Evolutionary conservation across 495 filamentous ascomycete species (phyloP).

Genomic region (Tetracladium marchalianum): DNA sequence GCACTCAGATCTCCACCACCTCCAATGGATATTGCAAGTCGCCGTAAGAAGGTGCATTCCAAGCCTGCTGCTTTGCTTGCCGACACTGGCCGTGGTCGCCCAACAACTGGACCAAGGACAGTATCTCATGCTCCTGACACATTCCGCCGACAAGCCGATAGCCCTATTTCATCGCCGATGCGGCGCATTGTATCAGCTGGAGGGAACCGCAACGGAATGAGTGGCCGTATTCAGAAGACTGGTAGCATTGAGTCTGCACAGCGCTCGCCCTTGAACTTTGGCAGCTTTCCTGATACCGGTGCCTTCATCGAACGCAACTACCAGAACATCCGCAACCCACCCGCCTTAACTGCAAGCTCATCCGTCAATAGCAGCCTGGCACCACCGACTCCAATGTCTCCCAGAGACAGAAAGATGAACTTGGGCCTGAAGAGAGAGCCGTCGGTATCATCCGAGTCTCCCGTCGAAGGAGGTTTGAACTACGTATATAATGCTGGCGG

Average conservation of each 20-base stretch:
- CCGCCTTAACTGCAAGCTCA: slow-evolving; percentile 8
- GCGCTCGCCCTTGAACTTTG: slow-evolving; percentile 18
- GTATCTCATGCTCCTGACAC: slow-evolving; percentile 16
- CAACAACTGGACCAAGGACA: slow-evolving; percentile 17
- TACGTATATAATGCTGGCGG: slow-evolving; percentile 15
- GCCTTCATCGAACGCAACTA: slow-evolving; percentile 17
- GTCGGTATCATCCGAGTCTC: slow-evolving; percentile 15
- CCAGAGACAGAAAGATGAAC: slow-evolving; percentile 17
- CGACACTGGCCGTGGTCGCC: slow-evolving; percentile 11
- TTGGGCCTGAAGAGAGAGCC: slow-evolving; percentile 9
- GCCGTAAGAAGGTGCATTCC: slow-evolving; percentile 16
- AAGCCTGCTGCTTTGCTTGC: slow-evolving; percentile 16
- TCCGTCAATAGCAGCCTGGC: slow-evolving; percentile 19
- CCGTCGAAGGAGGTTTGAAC: slow-evolving; percentile 12
- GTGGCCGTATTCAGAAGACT: slow-evolving; percentile 15
- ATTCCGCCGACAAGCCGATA: slow-evolving; percentile 14
- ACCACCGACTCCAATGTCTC: slow-evolving; percentile 22
- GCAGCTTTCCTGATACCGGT: slow-evolving; percentile 11
- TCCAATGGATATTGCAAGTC: slow-evolving; percentile 18
- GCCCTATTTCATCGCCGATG: slow-evolving; percentile 20
- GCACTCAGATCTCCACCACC: slow-evolving; percentile 18
- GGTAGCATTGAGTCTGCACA: slow-evolving; percentile 17
- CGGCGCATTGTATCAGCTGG: slow-evolving; percentile 22
- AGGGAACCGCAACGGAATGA: slow-evolving; percentile 15
- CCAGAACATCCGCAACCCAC: slow-evolving; percentile 11